Evolutionary conservation across 495 filamentous ascomycete species (phyloP).

Genomic region (Daldinia grandis): DNA sequence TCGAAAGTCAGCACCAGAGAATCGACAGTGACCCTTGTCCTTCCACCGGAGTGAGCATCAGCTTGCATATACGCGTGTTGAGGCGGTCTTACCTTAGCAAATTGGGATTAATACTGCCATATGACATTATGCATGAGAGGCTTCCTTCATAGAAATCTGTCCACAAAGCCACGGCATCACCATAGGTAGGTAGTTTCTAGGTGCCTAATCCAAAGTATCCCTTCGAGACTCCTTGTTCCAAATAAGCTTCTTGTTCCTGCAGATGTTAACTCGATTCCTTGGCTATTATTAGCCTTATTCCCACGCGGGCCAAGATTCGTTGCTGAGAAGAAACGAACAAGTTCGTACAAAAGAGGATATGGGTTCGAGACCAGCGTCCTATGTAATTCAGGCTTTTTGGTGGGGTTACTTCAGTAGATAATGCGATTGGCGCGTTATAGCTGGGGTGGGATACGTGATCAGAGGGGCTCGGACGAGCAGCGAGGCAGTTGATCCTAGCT

Average conservation of each 20-base stretch:
- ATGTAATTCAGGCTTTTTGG: neutral
- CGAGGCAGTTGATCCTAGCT: slow-evolving; percentile 26
- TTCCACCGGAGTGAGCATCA: neutral
- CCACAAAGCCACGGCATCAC: neutral
- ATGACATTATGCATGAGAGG: neutral
- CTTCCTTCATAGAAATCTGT: neutral
- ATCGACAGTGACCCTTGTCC: neutral
- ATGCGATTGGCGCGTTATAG: slow-evolving; percentile 17
- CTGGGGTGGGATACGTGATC: slow-evolving; percentile 4
- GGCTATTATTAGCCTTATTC: neutral
- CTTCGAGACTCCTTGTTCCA: slow-evolving; percentile 2
- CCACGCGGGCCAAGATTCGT: neutral
- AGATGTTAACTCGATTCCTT: slow-evolving; percentile 20
- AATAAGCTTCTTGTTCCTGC: slow-evolving; percentile 30
- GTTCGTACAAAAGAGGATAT: neutral
- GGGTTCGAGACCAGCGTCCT: neutral
- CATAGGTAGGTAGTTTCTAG: too few species aligned
- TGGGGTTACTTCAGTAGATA: neutral
- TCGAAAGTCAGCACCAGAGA: neutral
- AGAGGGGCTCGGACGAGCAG: slow-evolving; percentile 19
- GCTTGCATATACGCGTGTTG: neutral
- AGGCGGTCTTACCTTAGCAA: neutral
- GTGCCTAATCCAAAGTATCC: neutral
- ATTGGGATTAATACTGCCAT: neutral
- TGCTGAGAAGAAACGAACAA: neutral